These are phyloP conservation scores for Tetragonia tetragonoides DNA, from an alignment of 148 eudicot genomes.

Conservation along the genomic window DNA sequence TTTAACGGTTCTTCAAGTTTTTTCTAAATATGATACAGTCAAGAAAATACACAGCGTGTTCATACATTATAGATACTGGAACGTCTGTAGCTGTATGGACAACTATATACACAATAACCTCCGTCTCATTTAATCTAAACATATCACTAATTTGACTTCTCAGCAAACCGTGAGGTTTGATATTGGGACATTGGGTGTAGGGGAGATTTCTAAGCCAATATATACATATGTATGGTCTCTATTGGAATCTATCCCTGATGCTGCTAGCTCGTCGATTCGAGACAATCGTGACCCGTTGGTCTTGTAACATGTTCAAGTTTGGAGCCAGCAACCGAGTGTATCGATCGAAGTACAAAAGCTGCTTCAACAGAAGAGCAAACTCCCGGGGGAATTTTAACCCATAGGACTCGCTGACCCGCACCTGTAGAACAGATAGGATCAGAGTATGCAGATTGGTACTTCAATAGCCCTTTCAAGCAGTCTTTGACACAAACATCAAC, in stretches of 20 bases:
- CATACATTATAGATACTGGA: background rate
- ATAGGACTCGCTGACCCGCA: slow-evolving; percentile 94
- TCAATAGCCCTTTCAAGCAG: background rate
- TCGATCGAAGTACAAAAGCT: slow-evolving; percentile 93
- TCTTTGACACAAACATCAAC: background rate
- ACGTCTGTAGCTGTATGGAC: background rate
- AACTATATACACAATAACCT: background rate
- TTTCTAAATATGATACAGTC: too few species aligned
- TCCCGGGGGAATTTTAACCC: slow-evolving; percentile 94
- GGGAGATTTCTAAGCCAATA: background rate
- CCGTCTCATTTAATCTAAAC: background rate
- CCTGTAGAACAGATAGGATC: slow-evolving; percentile 44
- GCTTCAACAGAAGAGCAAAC: slow-evolving; percentile 95
- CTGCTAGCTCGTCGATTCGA: slow-evolving; percentile 47
- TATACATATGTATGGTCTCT: slow-evolving; percentile 1
- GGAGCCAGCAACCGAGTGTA: slow-evolving; percentile 96
- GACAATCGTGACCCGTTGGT: slow-evolving; percentile 75
- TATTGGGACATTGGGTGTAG: too few species aligned
- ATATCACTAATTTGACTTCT: background rate
- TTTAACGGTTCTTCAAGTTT: too few species aligned
- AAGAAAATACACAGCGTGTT: too few species aligned
- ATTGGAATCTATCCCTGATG: slow-evolving; percentile 20
- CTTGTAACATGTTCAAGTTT: slow-evolving; percentile 89
- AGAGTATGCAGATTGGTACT: background rate
- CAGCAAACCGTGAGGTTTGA: background rate